Base-by-base conservation (phyloP, 2,329 filamentous ascomycete species). In the Daldinia sp. region DNA sequence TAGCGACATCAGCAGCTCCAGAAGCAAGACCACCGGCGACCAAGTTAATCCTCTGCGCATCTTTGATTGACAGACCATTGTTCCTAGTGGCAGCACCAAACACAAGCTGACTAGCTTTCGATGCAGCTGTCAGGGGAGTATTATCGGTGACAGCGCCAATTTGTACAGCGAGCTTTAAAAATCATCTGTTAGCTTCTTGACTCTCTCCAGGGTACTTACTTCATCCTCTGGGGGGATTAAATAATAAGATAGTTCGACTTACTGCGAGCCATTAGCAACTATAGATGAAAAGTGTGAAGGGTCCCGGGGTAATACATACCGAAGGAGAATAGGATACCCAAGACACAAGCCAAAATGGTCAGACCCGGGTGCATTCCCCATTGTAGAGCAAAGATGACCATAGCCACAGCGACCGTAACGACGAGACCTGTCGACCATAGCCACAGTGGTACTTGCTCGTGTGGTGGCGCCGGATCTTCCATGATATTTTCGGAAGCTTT, bases 31-130 rank as follows among this genome's bases (percentile, higher is more conserved):
- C 79, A 66, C 88, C 88, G 39, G 87, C 87, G 29, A 89, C 82
- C 27, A 90, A 76, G 78, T 91, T 91, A 76, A 90, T 82, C 51
- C 81, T 79, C 76, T 90, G 88, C 0, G 87, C 86, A 13, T 83
- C 75, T 5, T 76, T 68, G 57, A 84, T 67, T 1, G 75, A 70
- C 75, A 82, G 84, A 66, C 82, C 77, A 59, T 83, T 79, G 65
- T 83, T 81, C 35, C 82, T 81, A 32, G 87, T 90, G 27, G 87
- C 87, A 51, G 84, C 88, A 67, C 88, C 88, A 47, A 89, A 87
- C 56, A 91, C 82, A 58, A 90, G 84, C 78, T 90, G 88, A 1
- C 87, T 88, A 3, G 88, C 88, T 76, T 90, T 91, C 67, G 87
- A 83, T 0, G 86, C 86, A 3, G 88, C 87, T 2, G 88, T 90